A percentile compares a stretch with the other conserved stretches of the same genome.
These are phyloP conservation scores for Sindora glabra DNA, from an alignment of 306 rosid species.

Conservation along the genomic window DNA sequence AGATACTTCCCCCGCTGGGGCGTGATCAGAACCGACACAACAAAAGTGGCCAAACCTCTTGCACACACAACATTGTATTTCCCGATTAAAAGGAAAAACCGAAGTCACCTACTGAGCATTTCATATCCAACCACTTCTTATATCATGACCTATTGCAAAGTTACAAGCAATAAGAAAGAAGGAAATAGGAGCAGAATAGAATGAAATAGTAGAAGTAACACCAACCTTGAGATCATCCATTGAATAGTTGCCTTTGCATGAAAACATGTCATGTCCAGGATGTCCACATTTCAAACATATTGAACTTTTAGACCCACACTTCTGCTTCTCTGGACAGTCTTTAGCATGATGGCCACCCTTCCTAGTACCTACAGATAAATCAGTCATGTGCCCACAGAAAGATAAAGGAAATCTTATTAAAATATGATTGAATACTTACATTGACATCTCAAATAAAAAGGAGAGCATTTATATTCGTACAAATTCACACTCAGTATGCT, in stretches of 20 bases:
- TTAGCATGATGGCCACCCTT: constrained; percentile 73
- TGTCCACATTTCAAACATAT: constrained; percentile 80
- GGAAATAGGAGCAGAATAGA: too few species aligned
- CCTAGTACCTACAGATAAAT: constrained; percentile 68
- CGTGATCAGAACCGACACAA: constrained; percentile 37
- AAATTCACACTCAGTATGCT: too few species aligned
- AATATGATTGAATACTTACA: too few species aligned
- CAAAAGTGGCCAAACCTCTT: constrained; percentile 77
- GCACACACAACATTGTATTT: constrained; percentile 69
- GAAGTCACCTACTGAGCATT: constrained; percentile 4
- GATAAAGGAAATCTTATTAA: not conserved
- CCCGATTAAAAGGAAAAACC: constrained; percentile 34
- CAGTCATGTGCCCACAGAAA: constrained; percentile 56
- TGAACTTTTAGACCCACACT: constrained; percentile 14
- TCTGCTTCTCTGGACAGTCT: constrained; percentile 76
- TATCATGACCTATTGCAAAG: not conserved
- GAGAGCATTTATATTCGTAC: too few species aligned
- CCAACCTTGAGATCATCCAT: constrained; percentile 73
- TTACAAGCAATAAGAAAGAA: not conserved
- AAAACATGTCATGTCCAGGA: constrained; percentile 85
- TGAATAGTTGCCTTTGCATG: constrained; percentile 52
- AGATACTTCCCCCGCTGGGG: constrained; percentile 40
- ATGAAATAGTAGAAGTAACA: not conserved
- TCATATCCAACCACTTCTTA: not conserved
- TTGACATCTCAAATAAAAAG: too few species aligned